These are phyloP conservation scores for Komagataella populi DNA, from an alignment of 805 yeast species.

Conservation along the genomic window DNA sequence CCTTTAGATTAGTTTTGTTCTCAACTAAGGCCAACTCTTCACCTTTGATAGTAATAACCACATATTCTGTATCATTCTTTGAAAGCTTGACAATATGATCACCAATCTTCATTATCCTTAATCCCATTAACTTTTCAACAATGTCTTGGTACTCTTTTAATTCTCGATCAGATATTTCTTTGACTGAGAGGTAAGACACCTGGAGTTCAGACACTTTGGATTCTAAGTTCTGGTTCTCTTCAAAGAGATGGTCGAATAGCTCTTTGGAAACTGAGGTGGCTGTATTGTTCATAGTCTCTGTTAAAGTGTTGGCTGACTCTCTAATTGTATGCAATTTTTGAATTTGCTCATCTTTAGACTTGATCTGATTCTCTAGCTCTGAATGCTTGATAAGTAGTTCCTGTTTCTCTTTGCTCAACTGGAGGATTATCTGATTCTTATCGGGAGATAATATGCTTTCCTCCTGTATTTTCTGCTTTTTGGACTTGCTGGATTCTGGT, in stretches of 20 bases:
- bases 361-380: background rate
- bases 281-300: background rate
- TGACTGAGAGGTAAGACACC: background rate
- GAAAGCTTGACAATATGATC: background rate
- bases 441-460: background rate
- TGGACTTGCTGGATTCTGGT: background rate
- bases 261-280: background rate
- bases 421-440: background rate
- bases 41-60: background rate
- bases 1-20: background rate
- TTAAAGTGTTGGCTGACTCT: background rate
- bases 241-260: background rate
- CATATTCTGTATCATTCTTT: background rate
- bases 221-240: background rate
- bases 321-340: background rate
- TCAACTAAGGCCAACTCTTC: background rate
- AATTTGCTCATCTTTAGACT: background rate
- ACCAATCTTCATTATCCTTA: background rate
- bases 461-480: background rate
- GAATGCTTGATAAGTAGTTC: background rate
- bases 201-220: background rate
- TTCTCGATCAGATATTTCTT: background rate
- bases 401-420: background rate
- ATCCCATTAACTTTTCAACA: background rate
- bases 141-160: background rate